These are phyloP conservation scores for Venturiaceae sp. DNA, from an alignment of 2,329 filamentous ascomycete species.

Conservation along the genomic window DNA sequence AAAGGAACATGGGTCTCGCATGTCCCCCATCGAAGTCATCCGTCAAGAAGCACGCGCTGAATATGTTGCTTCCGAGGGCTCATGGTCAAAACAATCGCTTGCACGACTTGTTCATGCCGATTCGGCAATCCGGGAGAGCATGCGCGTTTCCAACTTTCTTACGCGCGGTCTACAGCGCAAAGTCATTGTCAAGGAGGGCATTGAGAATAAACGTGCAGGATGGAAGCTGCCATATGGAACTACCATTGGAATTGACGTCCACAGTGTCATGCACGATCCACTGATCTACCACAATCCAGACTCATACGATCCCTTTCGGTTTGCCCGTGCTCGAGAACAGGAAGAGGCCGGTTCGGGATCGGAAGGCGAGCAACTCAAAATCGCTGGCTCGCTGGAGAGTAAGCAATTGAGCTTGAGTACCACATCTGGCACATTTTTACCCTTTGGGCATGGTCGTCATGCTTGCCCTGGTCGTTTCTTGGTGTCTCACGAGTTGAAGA, in stretches of 20 bases:
- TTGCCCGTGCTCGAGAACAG: slow-evolving; percentile 1
- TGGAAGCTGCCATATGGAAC: slow-evolving; percentile 20
- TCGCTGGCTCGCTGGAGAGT: not conserved
- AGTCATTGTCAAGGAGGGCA: slow-evolving; percentile 22
- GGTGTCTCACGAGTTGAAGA: slow-evolving; percentile 29
- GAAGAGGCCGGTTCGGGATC: not conserved
- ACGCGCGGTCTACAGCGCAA: slow-evolving; percentile 21
- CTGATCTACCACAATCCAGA: slow-evolving; percentile 6
- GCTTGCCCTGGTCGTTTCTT: slow-evolving; percentile 33
- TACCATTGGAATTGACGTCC: slow-evolving; percentile 17
- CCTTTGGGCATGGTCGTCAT: slow-evolving; percentile 8
- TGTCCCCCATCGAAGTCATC: not conserved
- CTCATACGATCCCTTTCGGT: slow-evolving; percentile 7
- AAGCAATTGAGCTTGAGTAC: slow-evolving; percentile 3
- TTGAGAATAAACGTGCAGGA: slow-evolving; percentile 15
- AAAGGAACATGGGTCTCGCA: not conserved
- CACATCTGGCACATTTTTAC: slow-evolving; percentile 5
- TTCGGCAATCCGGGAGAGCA: slow-evolving; percentile 9
- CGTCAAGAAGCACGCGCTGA: not conserved
- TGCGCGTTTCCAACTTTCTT: slow-evolving; percentile 11
- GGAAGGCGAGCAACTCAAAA: not conserved
- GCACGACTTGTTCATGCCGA: slow-evolving; percentile 1
- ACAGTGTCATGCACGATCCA: slow-evolving; percentile 3
- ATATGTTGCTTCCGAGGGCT: not conserved
- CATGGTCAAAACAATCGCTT: not conserved